phyloP scores from a whole-genome alignment of 441 rosid genomes.

The Breynia disticha region DNA sequence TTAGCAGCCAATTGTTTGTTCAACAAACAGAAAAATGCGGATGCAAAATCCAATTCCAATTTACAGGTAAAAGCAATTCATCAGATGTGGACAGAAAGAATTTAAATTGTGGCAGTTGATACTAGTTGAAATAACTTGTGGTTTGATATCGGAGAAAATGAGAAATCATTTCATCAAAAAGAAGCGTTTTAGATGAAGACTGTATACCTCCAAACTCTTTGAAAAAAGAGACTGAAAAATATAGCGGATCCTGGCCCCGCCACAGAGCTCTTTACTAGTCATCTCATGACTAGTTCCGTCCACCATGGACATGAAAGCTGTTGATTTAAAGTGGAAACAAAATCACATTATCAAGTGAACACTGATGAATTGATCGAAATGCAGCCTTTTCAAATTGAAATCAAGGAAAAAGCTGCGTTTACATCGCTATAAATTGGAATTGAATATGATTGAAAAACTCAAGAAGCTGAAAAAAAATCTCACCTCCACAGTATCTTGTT shows the following conservation, averaged over 20 bases:
- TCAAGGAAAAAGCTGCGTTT: not conserved
- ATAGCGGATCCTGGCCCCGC: conserved; percentile 68
- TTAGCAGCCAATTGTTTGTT: conserved; percentile 8
- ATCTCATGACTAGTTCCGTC: conserved; percentile 62
- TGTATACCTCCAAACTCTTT: conserved; percentile 48
- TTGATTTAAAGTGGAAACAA: not conserved
- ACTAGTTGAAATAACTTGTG: too few relatives aligned
- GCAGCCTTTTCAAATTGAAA: not conserved
- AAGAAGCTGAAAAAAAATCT: conserved; percentile 6
- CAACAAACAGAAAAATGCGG: not conserved
- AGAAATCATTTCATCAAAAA: not conserved
- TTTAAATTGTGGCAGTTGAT: too few relatives aligned
- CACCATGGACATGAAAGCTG: conserved; percentile 52
- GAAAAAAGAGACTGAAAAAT: conserved; percentile 67
- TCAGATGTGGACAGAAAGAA: too few relatives aligned
- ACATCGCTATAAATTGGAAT: not conserved
- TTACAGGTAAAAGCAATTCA: too few relatives aligned
- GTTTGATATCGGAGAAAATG: not conserved
- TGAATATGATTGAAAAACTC: not conserved
- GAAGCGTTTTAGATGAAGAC: not conserved
- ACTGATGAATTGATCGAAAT: not conserved
- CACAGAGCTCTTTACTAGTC: conserved; percentile 50
- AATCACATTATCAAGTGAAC: not conserved
- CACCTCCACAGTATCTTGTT: conserved; percentile 26
- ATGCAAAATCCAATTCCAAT: too few relatives aligned